Evolutionary conservation across 805 yeast species (phyloP).

Genomic region (Kodamaea hsintzibuensis): DNA sequence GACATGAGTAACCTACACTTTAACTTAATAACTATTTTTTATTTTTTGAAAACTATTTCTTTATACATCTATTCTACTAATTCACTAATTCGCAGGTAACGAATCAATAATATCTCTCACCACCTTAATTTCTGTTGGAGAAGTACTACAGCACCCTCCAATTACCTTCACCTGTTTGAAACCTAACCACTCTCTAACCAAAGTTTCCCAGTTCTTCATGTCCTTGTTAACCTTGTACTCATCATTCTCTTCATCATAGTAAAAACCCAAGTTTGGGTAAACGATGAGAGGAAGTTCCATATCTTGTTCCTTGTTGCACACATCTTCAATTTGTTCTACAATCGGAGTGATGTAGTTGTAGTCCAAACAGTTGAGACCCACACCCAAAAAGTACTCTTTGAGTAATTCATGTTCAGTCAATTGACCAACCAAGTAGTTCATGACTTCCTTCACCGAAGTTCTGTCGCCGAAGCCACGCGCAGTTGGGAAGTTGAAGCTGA

Average conservation of each 20-base stretch:
- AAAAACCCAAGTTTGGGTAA: conserved; percentile 79
- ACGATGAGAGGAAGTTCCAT: conserved; percentile 45
- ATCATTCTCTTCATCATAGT: conserved; percentile 51
- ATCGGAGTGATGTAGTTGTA: conserved; percentile 42
- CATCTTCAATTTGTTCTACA: conserved; percentile 31
- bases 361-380: conserved; percentile 73
- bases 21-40: not conserved
- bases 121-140: conserved; percentile 47
- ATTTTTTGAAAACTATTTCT: not conserved
- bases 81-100: not conserved
- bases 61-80: not conserved
- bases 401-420: conserved; percentile 12
- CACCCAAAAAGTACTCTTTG: conserved; percentile 38
- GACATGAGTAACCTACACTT: too few species aligned
- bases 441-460: conserved; percentile 24
- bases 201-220: conserved; percentile 36
- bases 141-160: conserved; percentile 79
- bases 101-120: conserved; percentile 10
- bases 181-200: conserved; percentile 40
- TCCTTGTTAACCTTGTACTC: conserved; percentile 22
- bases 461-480: conserved; percentile 30
- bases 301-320: conserved; percentile 11
- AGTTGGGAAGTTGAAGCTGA: conserved; percentile 36
- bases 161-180: conserved; percentile 46
- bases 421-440: conserved; percentile 17